These are phyloP conservation scores for Xylaria palmicola DNA, from an alignment of 495 filamentous ascomycete genomes.

Conservation along the genomic window DNA sequence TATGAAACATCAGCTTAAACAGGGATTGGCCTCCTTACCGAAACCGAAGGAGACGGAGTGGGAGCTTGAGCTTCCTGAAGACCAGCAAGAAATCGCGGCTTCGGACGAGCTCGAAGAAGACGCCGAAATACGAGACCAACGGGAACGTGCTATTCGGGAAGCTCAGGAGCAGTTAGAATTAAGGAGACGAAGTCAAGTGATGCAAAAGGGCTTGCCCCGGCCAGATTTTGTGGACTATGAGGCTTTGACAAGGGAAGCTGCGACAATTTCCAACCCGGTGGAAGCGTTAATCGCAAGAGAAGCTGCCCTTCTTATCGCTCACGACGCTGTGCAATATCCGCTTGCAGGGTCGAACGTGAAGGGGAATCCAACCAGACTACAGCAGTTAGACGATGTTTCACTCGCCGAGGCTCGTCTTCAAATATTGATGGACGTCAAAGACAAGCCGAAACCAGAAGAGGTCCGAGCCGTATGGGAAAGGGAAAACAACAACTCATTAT, in stretches of 20 bases:
- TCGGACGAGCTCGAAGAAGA: constrained; percentile 70
- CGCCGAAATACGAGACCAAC: constrained; percentile 74
- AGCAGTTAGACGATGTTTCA: constrained; percentile 66
- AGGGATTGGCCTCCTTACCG: constrained; percentile 77
- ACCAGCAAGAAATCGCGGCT: constrained; percentile 61
- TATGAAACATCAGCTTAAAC: constrained; percentile 65
- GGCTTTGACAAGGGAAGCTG: constrained; percentile 60
- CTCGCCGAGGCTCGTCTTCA: constrained; percentile 74
- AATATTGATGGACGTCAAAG: constrained; percentile 69
- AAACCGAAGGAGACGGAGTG: constrained; percentile 89
- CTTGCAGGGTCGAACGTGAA: constrained; percentile 63
- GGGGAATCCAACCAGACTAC: constrained; percentile 58
- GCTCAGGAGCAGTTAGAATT: constrained; percentile 74
- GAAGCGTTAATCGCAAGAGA: constrained; percentile 68
- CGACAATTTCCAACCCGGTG: constrained; percentile 32
- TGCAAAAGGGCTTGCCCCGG: constrained; percentile 80
- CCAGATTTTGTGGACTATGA: constrained; percentile 71
- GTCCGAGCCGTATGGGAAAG: constrained; percentile 70
- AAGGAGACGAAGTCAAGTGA: constrained; percentile 80
- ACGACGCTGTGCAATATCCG: constrained; percentile 76
- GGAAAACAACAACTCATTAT: constrained; percentile 53
- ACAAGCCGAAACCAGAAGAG: constrained; percentile 55
- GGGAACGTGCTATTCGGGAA: constrained; percentile 65
- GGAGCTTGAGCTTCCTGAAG: constrained; percentile 89
- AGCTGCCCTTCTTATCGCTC: constrained; percentile 71